Evolutionary conservation across 148 eudicot species (phyloP).

Genomic region (Rhododendron ferrugineum): DNA sequence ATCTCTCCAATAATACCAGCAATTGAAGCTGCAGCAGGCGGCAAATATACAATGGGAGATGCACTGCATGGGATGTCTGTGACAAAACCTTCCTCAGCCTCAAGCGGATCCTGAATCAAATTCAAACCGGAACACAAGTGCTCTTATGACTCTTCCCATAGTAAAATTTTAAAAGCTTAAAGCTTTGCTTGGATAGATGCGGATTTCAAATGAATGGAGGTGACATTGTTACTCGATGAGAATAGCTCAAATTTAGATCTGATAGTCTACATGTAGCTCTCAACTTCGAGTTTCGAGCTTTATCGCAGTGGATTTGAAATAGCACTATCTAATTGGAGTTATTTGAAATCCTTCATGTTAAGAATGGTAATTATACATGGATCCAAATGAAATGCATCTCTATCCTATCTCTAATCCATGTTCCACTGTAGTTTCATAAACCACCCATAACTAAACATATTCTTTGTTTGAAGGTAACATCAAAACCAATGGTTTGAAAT

Average conservation of each 20-base stretch:
- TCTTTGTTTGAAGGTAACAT: not conserved
- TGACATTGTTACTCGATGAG: not conserved
- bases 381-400: not conserved
- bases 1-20: slow-evolving; percentile 31
- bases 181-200: not conserved
- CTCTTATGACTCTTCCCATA: not conserved
- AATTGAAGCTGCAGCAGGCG: slow-evolving; percentile 55
- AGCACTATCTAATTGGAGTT: not conserved
- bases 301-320: not conserved
- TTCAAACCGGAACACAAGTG: not conserved
- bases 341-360: not conserved
- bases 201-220: not conserved
- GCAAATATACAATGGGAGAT: slow-evolving; percentile 44
- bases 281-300: not conserved
- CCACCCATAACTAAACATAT: not conserved
- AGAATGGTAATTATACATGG: not conserved
- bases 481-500: not conserved
- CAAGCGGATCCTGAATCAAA: slow-evolving; percentile 37
- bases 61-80: slow-evolving; percentile 54
- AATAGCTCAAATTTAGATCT: not conserved
- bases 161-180: not conserved
- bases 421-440: not conserved
- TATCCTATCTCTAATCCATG: not conserved
- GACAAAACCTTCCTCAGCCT: slow-evolving; percentile 34
- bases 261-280: not conserved